phyloP scores from a whole-genome alignment of 495 filamentous ascomycete species.

The Hapsidospora chrysogenum region DNA sequence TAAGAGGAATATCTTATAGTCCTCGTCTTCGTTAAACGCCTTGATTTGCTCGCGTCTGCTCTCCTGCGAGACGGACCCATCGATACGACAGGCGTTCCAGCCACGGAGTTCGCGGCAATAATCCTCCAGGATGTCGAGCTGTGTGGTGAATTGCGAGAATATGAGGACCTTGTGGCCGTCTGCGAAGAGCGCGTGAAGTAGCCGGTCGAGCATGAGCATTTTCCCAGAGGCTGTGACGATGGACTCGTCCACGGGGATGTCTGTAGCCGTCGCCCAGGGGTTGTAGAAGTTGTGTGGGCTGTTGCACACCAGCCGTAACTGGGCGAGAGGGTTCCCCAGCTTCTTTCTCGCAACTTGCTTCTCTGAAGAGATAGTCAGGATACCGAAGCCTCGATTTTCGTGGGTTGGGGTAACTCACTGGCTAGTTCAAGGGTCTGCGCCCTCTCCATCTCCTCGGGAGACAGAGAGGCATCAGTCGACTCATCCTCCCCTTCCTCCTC shows the following conservation, averaged over 20 bases:
- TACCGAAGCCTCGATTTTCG: too few species aligned
- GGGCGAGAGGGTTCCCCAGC: conserved; percentile 85
- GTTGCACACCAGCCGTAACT: conserved; percentile 85
- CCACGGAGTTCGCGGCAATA: conserved; percentile 55
- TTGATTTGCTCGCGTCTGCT: conserved; percentile 74
- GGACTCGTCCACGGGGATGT: conserved; percentile 48
- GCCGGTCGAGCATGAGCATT: conserved; percentile 81
- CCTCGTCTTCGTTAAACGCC: conserved; percentile 59
- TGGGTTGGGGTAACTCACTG: conserved; percentile 39
- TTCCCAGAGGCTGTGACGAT: conserved; percentile 81
- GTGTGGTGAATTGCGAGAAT: conserved; percentile 91
- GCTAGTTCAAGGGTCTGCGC: conserved; percentile 63
- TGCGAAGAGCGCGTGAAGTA: conserved; percentile 59
- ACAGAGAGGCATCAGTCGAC: conserved; percentile 18
- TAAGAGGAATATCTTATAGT: conserved; percentile 67
- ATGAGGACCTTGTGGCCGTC: conserved; percentile 81
- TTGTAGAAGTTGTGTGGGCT: conserved; percentile 93
- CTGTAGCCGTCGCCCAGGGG: conserved; percentile 47
- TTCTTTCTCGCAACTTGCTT: conserved; percentile 81
- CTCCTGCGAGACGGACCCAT: conserved; percentile 67
- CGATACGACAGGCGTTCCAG: conserved; percentile 80
- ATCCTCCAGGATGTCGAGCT: conserved; percentile 78
- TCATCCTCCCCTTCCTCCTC: conserved; percentile 27
- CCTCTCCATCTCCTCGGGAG: conserved; percentile 46
- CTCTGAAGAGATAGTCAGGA: conserved; percentile 30